Evolutionary conservation across 2,329 filamentous ascomycete species (phyloP), one percentile per base, ranked within the genome.

Genomic region (Penicillium oxalicum): DNA sequence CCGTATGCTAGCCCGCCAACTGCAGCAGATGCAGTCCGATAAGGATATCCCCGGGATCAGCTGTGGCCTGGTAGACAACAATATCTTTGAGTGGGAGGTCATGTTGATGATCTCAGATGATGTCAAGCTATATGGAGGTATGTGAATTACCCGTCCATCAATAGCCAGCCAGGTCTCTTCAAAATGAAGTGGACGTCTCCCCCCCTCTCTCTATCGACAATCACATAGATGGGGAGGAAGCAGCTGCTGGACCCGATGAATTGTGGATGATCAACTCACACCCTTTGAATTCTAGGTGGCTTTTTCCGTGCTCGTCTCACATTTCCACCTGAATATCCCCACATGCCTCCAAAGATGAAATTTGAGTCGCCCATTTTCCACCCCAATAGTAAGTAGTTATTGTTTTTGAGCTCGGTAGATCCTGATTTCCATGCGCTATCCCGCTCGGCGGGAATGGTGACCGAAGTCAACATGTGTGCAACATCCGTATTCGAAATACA

Each of bases 51-150:
- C 89, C 0, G 93, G 91, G 45, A 95, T 97, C 64, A 96, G 90
- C 53, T 95, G 89, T 62, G 93, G 93, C 0, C 76, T 98, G 38
- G 83, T 91, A 45, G 83, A 85, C 62, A 87, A 87, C 68, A 86
- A 95, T 67, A 83, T 97, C 8, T 96, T 96, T 58, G 87, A 95
- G 74, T 98, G 93, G 93, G 91, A 97, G 70, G 90, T 97, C 18
- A 95, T 96, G 87, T 82, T 98, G 52, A 97, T 98, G 91, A 91
- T 97, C 57, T 89, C 83, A 54, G 91, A 96, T 61, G 90, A 95
- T 65, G 91, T 87, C 72, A 91, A 91, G 72, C 87, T 88, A 70
- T 96, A 96, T 62, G 91, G 91, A 62, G 91, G 91, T 91, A 73
- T 50, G 45, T 25, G 38, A 37, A 5, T 43, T 43, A 12, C n/a